Conservation (phyloP, 805 yeast species). For the Lachancea kluyveri region DNA sequence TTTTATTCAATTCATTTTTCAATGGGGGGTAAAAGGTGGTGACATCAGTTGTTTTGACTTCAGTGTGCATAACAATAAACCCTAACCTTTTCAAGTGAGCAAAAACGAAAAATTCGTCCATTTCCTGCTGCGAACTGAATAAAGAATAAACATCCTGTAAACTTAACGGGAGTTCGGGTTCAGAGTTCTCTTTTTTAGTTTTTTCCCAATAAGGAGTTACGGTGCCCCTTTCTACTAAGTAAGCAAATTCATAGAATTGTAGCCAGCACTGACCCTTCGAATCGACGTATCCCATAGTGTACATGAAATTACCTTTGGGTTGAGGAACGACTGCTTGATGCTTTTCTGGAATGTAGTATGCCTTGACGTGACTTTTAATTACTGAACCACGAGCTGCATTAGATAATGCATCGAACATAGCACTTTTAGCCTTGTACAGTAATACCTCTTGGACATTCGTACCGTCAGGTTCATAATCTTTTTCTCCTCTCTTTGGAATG, state of each 20-base stretch:
- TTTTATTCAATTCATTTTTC: too few species aligned
- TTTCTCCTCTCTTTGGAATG: conserved; percentile 72
- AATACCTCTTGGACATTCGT: conserved; percentile 44
- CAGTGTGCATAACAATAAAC: conserved; percentile 47
- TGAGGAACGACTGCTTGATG: conserved; percentile 35
- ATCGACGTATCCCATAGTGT: conserved; percentile 62
- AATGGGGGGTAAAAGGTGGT: conserved; percentile 14
- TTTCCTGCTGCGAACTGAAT: conserved; percentile 35
- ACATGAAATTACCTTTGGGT: conserved; percentile 70
- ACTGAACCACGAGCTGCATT: conserved; percentile 41
- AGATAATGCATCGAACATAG: conserved; percentile 66
- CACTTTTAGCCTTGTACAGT: conserved; percentile 49
- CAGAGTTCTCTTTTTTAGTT: conserved; percentile 16
- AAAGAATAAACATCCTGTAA: conserved; percentile 59
- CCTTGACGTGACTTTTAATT: conserved; percentile 45
- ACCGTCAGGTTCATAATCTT: conserved; percentile 82
- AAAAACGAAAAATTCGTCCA: conserved; percentile 61
- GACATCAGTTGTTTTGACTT: conserved; percentile 3
- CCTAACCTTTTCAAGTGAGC: conserved; percentile 74
- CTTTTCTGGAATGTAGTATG: conserved; percentile 37
- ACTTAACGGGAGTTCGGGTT: conserved; percentile 39
- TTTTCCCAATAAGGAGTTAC: conserved; percentile 35
- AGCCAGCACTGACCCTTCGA: conserved; percentile 45
- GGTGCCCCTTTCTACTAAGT: conserved; percentile 77
- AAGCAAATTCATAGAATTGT: conserved; percentile 62